Percentiles rank a stretch among this genome's conserved stretches.
phyloP scores from a whole-genome alignment of 306 rosid genomes.

The Citrullus mucosospermus region DNA sequence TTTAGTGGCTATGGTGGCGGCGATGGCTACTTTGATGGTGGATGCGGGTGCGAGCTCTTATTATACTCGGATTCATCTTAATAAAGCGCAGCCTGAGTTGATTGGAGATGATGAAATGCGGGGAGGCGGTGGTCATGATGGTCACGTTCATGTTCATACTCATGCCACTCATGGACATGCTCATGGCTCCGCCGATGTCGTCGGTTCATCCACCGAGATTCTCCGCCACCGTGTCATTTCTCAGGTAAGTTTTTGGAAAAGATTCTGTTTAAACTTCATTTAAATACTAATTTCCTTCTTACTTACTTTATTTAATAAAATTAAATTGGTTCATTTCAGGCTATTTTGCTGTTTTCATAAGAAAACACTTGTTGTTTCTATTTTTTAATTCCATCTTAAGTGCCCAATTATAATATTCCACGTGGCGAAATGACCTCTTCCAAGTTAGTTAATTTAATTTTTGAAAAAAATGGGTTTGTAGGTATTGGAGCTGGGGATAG shows the following conservation, averaged over 20 bases:
- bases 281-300: too few relatives aligned
- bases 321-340: too few relatives aligned
- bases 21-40: slow-evolving; percentile 62
- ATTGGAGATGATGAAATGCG: background rate
- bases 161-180: slow-evolving; percentile 65
- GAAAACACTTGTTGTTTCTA: too few relatives aligned
- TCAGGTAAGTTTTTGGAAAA: slow-evolving; percentile 26
- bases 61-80: slow-evolving; percentile 16
- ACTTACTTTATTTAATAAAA: too few relatives aligned
- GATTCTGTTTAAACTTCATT: too few relatives aligned
- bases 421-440: too few relatives aligned
- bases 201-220: slow-evolving; percentile 19
- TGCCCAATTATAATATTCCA: too few relatives aligned
- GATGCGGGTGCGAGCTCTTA: slow-evolving; percentile 64
- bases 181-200: slow-evolving; percentile 24
- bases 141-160: slow-evolving; percentile 41
- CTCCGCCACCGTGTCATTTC: slow-evolving; percentile 60
- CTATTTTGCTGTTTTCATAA: too few relatives aligned
- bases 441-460: too few relatives aligned
- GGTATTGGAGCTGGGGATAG: slow-evolving; percentile 77
- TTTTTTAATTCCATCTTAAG: too few relatives aligned
- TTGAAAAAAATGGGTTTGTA: background rate
- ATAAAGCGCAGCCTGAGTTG: background rate
- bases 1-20: slow-evolving; percentile 68
- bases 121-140: slow-evolving; percentile 17